Conservation (phyloP, 2,329 filamentous ascomycete genomes). For the Fusarium equiseti region DNA sequence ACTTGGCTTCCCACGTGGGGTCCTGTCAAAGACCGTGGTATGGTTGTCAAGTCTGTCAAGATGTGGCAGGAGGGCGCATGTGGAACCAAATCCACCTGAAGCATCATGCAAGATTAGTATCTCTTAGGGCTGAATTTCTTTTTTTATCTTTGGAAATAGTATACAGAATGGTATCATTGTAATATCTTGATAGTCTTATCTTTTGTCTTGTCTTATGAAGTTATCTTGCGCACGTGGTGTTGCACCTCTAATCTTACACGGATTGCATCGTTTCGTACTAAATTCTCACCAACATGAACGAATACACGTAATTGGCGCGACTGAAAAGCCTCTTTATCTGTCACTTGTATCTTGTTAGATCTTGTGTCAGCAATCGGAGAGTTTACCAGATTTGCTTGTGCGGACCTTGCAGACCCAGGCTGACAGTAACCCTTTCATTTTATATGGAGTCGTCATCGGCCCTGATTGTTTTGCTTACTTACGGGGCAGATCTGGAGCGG, state of each 20-base stretch:
- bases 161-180: background rate
- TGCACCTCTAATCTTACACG: slow-evolving; percentile 4
- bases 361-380: background rate
- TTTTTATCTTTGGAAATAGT: slow-evolving; percentile 3
- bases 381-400: slow-evolving; percentile 11
- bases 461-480: background rate
- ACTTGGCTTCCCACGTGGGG: slow-evolving; percentile 58
- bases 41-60: slow-evolving; percentile 59
- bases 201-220: background rate
- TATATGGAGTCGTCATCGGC: background rate
- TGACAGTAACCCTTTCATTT: background rate
- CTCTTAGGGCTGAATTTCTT: background rate
- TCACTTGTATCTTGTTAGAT: background rate
- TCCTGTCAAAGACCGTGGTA: slow-evolving; percentile 50
- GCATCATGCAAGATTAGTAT: background rate
- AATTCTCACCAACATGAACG: slow-evolving; percentile 13
- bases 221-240: background rate
- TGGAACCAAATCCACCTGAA: slow-evolving; percentile 11
- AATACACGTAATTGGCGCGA: background rate
- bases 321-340: background rate
- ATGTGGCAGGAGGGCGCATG: slow-evolving; percentile 58
- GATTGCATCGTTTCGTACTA: background rate
- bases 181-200: slow-evolving; percentile 1
- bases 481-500: background rate
- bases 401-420: slow-evolving; percentile 1